phyloP scores from a whole-genome alignment of 371 early-diverging fungal species.

The Lichtheimia ornata region DNA sequence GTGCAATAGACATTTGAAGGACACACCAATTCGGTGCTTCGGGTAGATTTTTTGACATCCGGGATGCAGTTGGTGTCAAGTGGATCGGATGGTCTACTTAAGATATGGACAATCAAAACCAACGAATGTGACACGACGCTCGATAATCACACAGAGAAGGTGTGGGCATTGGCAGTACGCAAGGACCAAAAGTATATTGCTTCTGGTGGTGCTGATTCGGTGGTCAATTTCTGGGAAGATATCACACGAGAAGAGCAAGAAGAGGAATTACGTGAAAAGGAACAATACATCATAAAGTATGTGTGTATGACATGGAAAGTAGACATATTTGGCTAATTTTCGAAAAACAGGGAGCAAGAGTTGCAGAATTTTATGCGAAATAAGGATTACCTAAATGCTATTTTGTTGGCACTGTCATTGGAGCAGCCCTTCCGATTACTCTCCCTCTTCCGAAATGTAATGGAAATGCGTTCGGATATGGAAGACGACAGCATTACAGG shows the following conservation, averaged over 20 bases:
- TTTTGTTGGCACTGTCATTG: slow-evolving; percentile 85
- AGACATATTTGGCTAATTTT: background rate
- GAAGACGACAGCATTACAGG: slow-evolving; percentile 63
- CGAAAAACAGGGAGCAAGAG: slow-evolving; percentile 77
- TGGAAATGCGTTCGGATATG: slow-evolving; percentile 51
- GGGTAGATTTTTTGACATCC: slow-evolving; percentile 78
- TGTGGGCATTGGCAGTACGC: slow-evolving; percentile 86
- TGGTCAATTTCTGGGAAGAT: slow-evolving; percentile 91
- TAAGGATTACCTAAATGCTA: slow-evolving; percentile 93
- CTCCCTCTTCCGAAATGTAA: slow-evolving; percentile 70
- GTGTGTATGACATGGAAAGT: slow-evolving; percentile 1
- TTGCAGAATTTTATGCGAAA: slow-evolving; percentile 80
- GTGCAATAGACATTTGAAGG: slow-evolving; percentile 86
- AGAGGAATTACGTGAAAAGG: slow-evolving; percentile 64
- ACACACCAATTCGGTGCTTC: slow-evolving; percentile 91
- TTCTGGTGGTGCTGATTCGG: slow-evolving; percentile 91
- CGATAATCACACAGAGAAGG: slow-evolving; percentile 93
- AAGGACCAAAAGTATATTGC: slow-evolving; percentile 76
- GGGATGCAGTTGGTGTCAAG: slow-evolving; percentile 88
- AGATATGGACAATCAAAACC: slow-evolving; percentile 92
- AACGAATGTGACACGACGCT: slow-evolving; percentile 88
- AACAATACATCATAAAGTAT: slow-evolving; percentile 69
- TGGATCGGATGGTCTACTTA: slow-evolving; percentile 92
- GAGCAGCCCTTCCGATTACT: slow-evolving; percentile 87
- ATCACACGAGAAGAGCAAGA: slow-evolving; percentile 83